Evolutionary conservation across 805 yeast species (phyloP).

Genomic region (Saturnispora sanitii): DNA sequence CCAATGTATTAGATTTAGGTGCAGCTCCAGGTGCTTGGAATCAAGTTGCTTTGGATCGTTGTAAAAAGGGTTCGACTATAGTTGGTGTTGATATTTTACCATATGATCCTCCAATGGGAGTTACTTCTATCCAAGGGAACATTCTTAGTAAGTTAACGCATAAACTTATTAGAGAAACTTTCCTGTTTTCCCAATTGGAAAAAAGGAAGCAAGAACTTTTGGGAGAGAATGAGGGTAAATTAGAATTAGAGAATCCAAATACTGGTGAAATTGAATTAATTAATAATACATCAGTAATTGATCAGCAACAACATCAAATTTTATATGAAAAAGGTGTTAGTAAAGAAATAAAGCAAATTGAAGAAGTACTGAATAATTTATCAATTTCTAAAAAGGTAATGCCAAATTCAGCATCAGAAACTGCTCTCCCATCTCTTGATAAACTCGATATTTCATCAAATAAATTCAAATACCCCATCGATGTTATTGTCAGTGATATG

Average conservation of each 20-base stretch:
- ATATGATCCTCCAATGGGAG: slow-evolving; percentile 72
- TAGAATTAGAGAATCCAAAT: slow-evolving; percentile 1
- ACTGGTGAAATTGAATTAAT: slow-evolving; percentile 5
- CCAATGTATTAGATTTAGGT: slow-evolving; percentile 70
- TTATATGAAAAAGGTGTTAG: slow-evolving; percentile 15
- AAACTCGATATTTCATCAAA: slow-evolving; percentile 4
- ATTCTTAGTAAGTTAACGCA: slow-evolving; percentile 65
- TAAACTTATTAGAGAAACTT: slow-evolving; percentile 40
- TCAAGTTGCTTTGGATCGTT: slow-evolving; percentile 59
- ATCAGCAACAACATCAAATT: slow-evolving; percentile 6
- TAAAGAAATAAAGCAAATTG: slow-evolving; percentile 4
- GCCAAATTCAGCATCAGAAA: neutral
- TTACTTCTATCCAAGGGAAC: slow-evolving; percentile 76
- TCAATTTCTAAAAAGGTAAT: slow-evolving; percentile 4
- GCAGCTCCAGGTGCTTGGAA: slow-evolving; percentile 96
- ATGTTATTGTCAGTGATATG: slow-evolving; percentile 73
- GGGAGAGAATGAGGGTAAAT: slow-evolving; percentile 5
- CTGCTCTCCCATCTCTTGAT: neutral
- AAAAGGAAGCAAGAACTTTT: slow-evolving; percentile 19
- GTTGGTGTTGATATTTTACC: slow-evolving; percentile 80
- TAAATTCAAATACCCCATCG: slow-evolving; percentile 34
- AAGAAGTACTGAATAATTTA: neutral
- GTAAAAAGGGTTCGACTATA: slow-evolving; percentile 42
- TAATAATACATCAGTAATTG: slow-evolving; percentile 13
- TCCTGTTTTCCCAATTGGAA: slow-evolving; percentile 23